Conservation (phyloP, 352 stramenopile genomes). For the Elongisporangium prolatum region DNA sequence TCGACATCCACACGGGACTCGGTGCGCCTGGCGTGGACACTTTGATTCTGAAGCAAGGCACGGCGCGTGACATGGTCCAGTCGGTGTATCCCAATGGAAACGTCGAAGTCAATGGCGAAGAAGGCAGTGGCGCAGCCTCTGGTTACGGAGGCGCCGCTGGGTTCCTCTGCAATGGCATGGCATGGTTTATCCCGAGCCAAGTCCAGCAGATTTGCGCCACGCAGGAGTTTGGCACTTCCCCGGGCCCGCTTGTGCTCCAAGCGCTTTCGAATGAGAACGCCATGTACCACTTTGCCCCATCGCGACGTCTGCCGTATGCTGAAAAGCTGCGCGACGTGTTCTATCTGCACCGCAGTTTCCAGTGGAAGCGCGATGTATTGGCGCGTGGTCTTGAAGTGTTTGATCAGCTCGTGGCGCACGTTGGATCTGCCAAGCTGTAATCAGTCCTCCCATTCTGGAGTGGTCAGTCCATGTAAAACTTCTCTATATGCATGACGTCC, state of each 20-base stretch:
- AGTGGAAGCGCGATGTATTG: slow-evolving; percentile 58
- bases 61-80: neutral
- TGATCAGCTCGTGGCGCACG: slow-evolving; percentile 26
- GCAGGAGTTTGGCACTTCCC: slow-evolving; percentile 75
- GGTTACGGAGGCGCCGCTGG: slow-evolving; percentile 56
- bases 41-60: slow-evolving; percentile 28
- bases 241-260: slow-evolving; percentile 50
- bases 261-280: slow-evolving; percentile 60
- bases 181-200: slow-evolving; percentile 17
- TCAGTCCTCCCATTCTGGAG: no score
- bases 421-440: slow-evolving; percentile 3
- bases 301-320: slow-evolving; percentile 44
- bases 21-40: slow-evolving; percentile 62
- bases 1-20: slow-evolving; percentile 94
- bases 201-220: slow-evolving; percentile 29
- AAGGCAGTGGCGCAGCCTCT: slow-evolving; percentile 23
- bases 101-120: slow-evolving; percentile 22
- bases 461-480: neutral
- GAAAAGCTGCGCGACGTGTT: slow-evolving; percentile 69
- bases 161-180: slow-evolving; percentile 33
- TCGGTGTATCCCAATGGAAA: slow-evolving; percentile 21
- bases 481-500: neutral
- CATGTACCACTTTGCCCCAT: slow-evolving; percentile 38
- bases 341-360: slow-evolving; percentile 65
- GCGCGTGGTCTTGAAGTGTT: slow-evolving; percentile 45